Evolutionary conservation across 2,329 filamentous ascomycete species (phyloP), one percentile per base, ranked within the genome.

Genomic region (Aspergillus piperis): DNA sequence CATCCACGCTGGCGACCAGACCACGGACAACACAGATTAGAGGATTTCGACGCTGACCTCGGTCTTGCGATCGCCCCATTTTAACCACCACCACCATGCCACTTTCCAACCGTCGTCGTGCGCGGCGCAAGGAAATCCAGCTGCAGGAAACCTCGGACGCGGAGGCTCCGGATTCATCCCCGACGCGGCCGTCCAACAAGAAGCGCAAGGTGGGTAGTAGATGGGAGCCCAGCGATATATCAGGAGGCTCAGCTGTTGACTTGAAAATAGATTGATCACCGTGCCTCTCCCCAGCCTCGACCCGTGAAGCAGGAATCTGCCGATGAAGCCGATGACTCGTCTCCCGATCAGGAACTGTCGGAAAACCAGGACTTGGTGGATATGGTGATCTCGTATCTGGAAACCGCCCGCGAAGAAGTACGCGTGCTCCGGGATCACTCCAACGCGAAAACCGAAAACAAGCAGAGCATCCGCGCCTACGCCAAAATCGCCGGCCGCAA

Each of bases 401-500:
- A 72, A 51, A 71, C 75, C 38, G 71, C 80, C 25, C 75, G 76
- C 47, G 78, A 82, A 27, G 75, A 77, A 54, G 71, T 81, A 53
- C 75, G 75, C 61, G 80, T 80, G 32, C 71, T 76, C 58, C 70
- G 71, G 61, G 75, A 81, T 53, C 76, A 81, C 63, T 77, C 78
- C 23, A 82, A 82, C 62, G 69, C 74, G 23, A 79, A 77, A 60
- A 76, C 74, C 54, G 77, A 77, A 61, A 79, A 79, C 54, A 77
- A 78, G 57, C 74, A 79, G 62, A 81, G 78, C 50, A 77, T 82
- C 60, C 76, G 77, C 56, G 81, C 81, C 36, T 83, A 81, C 65
- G 81, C 81, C 25, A 82, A 82, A 66, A 79, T 83, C 59, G 80
- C 79, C 54, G 81, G 81, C 56, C 75, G 78, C 63, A 77, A 80